phyloP scores from a whole-genome alignment of 805 yeast species.

The Starmerella apis region DNA sequence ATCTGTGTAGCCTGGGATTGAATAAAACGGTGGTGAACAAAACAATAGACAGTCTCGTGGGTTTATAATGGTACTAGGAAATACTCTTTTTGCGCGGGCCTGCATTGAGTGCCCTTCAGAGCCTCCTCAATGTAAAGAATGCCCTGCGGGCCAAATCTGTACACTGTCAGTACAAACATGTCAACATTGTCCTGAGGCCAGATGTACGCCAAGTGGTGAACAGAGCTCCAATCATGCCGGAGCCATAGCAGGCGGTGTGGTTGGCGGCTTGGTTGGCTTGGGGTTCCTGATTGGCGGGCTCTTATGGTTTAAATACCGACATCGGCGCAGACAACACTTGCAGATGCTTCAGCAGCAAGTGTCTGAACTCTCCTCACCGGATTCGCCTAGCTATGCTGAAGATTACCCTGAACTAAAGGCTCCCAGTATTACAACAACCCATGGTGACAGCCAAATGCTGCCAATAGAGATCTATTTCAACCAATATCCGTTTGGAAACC shows the following conservation, averaged over 20 bases:
- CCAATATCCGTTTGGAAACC: constrained; percentile 1
- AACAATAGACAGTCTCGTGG: background rate
- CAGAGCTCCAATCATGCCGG: constrained; percentile 32
- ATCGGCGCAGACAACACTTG: constrained; percentile 13
- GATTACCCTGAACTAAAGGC: constrained; percentile 5
- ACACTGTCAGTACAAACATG: constrained; percentile 48
- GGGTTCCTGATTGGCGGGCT: constrained; percentile 31
- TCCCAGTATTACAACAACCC: constrained; percentile 16
- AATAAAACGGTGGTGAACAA: too few species aligned
- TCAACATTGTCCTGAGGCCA: constrained; percentile 43
- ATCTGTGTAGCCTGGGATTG: too few species aligned
- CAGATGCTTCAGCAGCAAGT: constrained; percentile 8
- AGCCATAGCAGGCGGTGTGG: constrained; percentile 63
- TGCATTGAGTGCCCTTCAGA: constrained; percentile 31
- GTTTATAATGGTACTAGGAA: background rate
- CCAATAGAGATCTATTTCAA: constrained; percentile 4
- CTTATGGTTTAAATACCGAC: constrained; percentile 20
- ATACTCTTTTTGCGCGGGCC: constrained; percentile 12
- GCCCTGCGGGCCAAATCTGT: constrained; percentile 46
- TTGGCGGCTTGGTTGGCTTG: constrained; percentile 48
- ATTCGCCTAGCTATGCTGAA: constrained; percentile 20
- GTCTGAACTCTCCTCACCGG: constrained; percentile 16
- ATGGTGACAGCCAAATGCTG: constrained; percentile 1
- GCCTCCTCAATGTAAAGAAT: constrained; percentile 44
- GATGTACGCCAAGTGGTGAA: constrained; percentile 33